phyloP scores from a whole-genome alignment of 129 eudicot species.

The Flaveria linearis region DNA sequence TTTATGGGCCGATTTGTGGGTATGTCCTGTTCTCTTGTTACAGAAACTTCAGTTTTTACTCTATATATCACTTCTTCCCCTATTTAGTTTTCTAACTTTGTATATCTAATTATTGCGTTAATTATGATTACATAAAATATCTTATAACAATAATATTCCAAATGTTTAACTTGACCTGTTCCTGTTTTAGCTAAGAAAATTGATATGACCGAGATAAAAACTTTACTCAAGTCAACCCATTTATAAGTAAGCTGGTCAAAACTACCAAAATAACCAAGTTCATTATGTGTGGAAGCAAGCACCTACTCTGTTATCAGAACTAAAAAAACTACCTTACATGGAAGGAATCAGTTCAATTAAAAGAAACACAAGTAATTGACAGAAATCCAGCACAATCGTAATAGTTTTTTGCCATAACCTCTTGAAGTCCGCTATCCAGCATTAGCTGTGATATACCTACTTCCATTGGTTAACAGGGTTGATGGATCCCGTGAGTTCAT shows the following conservation, averaged over 20 bases:
- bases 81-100: no score
- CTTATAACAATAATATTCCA: background rate
- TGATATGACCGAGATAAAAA: no score
- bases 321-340: background rate
- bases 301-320: background rate
- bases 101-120: background rate
- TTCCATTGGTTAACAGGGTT: no score
- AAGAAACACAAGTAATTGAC: background rate
- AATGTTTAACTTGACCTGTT: background rate
- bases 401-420: no score
- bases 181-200: background rate
- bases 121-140: background rate
- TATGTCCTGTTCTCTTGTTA: slow-evolving; percentile 32
- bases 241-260: no score
- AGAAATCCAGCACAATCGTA: background rate
- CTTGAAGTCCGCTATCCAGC: no score
- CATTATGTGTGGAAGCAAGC: background rate
- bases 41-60: background rate
- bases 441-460: no score
- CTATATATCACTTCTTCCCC: no score
- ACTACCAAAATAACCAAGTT: background rate
- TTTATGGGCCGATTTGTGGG: slow-evolving; percentile 99
- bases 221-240: background rate
- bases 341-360: background rate
- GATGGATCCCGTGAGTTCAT: no score